phyloP scores from a whole-genome alignment of 495 filamentous ascomycete species.

The Aspergillus mulundensis region DNA sequence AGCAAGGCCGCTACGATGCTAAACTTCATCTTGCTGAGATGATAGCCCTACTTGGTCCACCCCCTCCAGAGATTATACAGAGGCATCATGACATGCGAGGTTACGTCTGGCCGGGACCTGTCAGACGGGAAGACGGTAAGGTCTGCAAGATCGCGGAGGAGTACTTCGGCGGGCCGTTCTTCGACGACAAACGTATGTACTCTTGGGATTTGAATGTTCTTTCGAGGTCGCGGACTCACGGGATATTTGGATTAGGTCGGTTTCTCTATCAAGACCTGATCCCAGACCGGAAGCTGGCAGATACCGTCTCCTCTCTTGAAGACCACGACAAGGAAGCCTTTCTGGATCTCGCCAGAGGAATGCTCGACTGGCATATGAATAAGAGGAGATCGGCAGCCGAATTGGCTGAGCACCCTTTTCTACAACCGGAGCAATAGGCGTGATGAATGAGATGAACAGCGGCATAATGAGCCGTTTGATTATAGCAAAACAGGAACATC shows the following conservation, averaged over 20 bases:
- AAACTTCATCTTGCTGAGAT: constrained; percentile 44
- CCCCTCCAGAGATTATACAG: constrained; percentile 39
- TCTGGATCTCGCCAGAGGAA: constrained; percentile 37
- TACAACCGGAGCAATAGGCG: constrained; percentile 33
- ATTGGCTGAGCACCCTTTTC: constrained; percentile 34
- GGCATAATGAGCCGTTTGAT: too few species aligned
- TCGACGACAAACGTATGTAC: constrained; percentile 24
- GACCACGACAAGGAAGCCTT: constrained; percentile 40
- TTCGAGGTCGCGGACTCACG: too few species aligned
- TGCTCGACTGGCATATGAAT: constrained; percentile 38
- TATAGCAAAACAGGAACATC: too few species aligned
- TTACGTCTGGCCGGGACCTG: constrained; percentile 30
- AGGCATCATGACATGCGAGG: constrained; percentile 38
- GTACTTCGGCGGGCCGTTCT: constrained; percentile 38
- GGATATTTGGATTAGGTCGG: constrained; percentile 30
- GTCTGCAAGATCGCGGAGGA: constrained; percentile 33
- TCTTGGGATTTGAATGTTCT: too few species aligned
- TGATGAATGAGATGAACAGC: too few species aligned
- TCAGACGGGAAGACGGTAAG: constrained; percentile 32
- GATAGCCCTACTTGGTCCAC: constrained; percentile 44
- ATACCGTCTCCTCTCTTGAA: constrained; percentile 28
- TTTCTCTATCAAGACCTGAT: constrained; percentile 35
- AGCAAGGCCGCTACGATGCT: constrained; percentile 31
- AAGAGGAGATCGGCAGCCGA: constrained; percentile 33
- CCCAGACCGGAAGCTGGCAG: constrained; percentile 29